Conservation (phyloP, 345 rosid species). For the Combretum micranthum region DNA sequence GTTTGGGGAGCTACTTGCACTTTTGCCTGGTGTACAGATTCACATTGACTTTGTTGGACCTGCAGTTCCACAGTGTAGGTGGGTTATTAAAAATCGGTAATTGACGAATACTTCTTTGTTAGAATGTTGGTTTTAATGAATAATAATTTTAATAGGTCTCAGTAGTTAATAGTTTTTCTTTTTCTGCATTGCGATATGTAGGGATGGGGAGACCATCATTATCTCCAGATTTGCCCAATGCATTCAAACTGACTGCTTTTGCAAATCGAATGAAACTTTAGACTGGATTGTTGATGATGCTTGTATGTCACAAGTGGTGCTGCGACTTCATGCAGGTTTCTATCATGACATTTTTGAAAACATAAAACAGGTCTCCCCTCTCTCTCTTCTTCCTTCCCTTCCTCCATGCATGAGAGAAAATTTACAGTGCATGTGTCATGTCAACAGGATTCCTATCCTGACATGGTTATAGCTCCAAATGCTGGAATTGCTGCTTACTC, state of each 20-base stretch:
- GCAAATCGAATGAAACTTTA: slow-evolving; percentile 34
- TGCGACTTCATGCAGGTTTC: slow-evolving; percentile 61
- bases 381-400: slow-evolving; percentile 1
- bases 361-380: slow-evolving; percentile 35
- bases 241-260: slow-evolving; percentile 47
- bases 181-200: slow-evolving; percentile 11
- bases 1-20: slow-evolving; percentile 72
- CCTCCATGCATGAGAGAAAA: too few species aligned
- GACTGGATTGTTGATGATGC: slow-evolving; percentile 1
- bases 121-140: too few species aligned
- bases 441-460: slow-evolving; percentile 57
- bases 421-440: slow-evolving; percentile 11
- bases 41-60: slow-evolving; percentile 74
- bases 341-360: slow-evolving; percentile 68
- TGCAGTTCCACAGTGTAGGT: slow-evolving; percentile 65
- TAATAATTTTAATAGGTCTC: too few species aligned
- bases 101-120: too few species aligned
- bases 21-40: slow-evolving; percentile 61
- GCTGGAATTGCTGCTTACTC: slow-evolving; percentile 86
- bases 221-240: slow-evolving; percentile 42
- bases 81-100: neutral
- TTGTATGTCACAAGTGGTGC: slow-evolving; percentile 32
- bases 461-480: slow-evolving; percentile 73
- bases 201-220: slow-evolving; percentile 61
- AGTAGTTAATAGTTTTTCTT: too few species aligned